Conservation (phyloP, 345 rosid species). For the Garcia nutans region DNA sequence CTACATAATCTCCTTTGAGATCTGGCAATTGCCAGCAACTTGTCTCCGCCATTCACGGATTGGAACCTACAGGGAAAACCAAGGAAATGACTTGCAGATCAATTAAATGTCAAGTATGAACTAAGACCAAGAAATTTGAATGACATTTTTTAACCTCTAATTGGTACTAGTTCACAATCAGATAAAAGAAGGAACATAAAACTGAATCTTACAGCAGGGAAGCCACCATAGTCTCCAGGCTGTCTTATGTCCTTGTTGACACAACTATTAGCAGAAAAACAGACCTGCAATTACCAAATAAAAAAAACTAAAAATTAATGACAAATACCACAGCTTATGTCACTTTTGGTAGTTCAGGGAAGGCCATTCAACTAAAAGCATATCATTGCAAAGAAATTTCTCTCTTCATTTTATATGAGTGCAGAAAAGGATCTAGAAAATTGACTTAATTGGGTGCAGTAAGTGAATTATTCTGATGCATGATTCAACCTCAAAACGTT, state of each 20-base stretch:
- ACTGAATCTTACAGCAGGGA: slow-evolving; percentile 65
- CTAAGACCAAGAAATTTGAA: background rate
- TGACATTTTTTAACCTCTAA: background rate
- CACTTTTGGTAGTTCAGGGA: background rate
- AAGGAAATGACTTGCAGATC: background rate
- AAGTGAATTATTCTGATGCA: background rate
- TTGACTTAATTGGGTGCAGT: background rate
- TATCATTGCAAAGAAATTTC: too few species aligned
- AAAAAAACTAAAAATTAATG: background rate
- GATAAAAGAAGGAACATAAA: background rate
- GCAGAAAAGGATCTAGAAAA: background rate
- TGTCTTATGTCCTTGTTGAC: slow-evolving; percentile 72
- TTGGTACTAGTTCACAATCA: background rate
- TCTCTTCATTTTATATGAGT: too few species aligned
- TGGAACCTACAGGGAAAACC: slow-evolving; percentile 53
- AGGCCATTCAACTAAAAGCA: background rate
- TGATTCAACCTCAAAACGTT: background rate
- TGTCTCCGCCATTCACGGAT: slow-evolving; percentile 69
- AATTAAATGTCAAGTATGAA: slow-evolving; percentile 6
- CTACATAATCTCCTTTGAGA: slow-evolving; percentile 28
- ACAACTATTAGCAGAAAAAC: slow-evolving; percentile 73
- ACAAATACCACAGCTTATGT: background rate
- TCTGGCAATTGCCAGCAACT: slow-evolving; percentile 30
- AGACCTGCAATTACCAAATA: slow-evolving; percentile 46
- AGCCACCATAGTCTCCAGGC: slow-evolving; percentile 87